Evolutionary conservation across 192 early-diverging fungal species (phyloP).

Genomic region (Linnemannia exigua): DNA sequence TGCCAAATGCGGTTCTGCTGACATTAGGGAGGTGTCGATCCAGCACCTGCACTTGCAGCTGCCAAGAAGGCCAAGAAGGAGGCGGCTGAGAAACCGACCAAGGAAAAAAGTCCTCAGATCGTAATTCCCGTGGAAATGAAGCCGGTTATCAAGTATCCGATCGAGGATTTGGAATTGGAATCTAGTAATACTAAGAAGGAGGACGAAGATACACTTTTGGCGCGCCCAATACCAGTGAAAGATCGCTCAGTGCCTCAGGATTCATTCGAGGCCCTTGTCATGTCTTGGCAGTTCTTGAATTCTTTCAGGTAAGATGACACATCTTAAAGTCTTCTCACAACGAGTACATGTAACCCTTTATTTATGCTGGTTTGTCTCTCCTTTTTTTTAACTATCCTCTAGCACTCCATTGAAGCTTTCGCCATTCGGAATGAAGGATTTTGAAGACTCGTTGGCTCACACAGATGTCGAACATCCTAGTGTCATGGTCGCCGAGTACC

Average conservation of each 20-base stretch:
- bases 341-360: conserved; percentile 44
- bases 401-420: conserved; percentile 74
- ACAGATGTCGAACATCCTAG: conserved; percentile 36
- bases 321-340: not conserved
- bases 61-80: conserved; percentile 56
- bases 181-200: conserved; percentile 18
- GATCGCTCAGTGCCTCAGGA: conserved; percentile 67
- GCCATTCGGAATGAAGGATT: conserved; percentile 85
- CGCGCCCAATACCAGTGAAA: conserved; percentile 58
- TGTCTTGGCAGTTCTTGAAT: conserved; percentile 77
- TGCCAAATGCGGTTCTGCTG: not conserved
- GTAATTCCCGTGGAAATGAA: conserved; percentile 39
- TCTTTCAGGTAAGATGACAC: conserved; percentile 61
- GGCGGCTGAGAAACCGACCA: conserved; percentile 35
- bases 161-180: conserved; percentile 86
- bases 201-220: conserved; percentile 37
- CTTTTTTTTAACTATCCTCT: not conserved
- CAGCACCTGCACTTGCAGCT: conserved; percentile 43
- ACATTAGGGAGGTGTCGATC: conserved; percentile 27
- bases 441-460: conserved; percentile 75
- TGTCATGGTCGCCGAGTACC: conserved; percentile 63
- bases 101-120: conserved; percentile 26
- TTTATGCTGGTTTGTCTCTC: too few relatives aligned
- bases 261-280: conserved; percentile 62
- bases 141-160: conserved; percentile 76